Evolutionary conservation across 1,284 basidiomycete genomes (phyloP).

Genomic region (Fistulinella cinereoalba): DNA sequence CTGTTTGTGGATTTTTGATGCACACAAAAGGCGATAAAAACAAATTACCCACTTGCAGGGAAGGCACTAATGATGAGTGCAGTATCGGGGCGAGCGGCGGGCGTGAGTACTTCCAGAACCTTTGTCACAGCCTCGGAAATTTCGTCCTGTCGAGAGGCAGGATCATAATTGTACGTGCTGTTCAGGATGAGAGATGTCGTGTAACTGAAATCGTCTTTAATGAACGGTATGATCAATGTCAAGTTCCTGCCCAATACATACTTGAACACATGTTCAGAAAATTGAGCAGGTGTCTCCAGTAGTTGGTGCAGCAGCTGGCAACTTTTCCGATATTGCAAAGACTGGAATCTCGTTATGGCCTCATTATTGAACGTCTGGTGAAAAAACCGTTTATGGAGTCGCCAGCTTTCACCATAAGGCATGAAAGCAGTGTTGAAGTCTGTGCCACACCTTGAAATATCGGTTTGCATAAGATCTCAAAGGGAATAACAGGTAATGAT

Average conservation of each 20-base stretch:
- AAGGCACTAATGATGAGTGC: not conserved
- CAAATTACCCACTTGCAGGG: not conserved
- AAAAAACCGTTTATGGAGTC: not conserved
- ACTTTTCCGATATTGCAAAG: not conserved
- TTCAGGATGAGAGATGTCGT: constrained; percentile 14
- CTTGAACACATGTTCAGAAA: constrained; percentile 6
- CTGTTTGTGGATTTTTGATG: not conserved
- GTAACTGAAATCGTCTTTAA: constrained; percentile 3
- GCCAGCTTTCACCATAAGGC: not conserved
- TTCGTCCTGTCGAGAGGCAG: not conserved
- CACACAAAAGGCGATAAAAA: not conserved
- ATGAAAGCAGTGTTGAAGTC: not conserved
- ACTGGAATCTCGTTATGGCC: not conserved
- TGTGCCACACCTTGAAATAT: not conserved
- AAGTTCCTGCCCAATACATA: not conserved
- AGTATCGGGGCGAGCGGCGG: constrained; percentile 4
- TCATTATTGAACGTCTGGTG: not conserved
- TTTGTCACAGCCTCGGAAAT: not conserved
- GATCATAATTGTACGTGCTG: constrained; percentile 7
- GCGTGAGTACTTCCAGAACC: not conserved
- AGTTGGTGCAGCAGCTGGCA: not conserved
- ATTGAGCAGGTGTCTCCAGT: not conserved
- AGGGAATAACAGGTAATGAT: too few relatives aligned
- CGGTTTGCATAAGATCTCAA: not conserved
- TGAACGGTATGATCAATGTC: not conserved